Base-by-base conservation (phyloP, 352 stramenopile genomes). In the Sclerospora graminicola region DNA sequence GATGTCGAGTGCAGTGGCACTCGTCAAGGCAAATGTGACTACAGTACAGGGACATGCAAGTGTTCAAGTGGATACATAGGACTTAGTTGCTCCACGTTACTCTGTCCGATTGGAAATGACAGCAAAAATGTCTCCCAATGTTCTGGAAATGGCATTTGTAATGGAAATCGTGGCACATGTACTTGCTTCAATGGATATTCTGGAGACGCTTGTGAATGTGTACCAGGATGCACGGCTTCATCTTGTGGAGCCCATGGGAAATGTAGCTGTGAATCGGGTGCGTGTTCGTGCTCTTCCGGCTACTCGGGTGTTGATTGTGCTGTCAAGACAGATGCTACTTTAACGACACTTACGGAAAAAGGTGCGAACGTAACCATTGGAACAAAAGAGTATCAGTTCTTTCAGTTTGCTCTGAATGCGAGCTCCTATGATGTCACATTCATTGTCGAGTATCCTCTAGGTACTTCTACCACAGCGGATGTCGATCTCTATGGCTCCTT, bases 371-470 rank as follows among this genome's bases (percentile, higher is more conserved):
- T 58, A 15, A 57, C 36, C 6, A 40, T 87, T 16, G 13, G 14
- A 0, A 45, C 55, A 11, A 89, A 89, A 28, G 60, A 66, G 33
- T 88, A 87, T 49, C 60, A 66, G 35, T 89, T 84, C 43, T 89
- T 82, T 50, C 72, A 71, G 36, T 78, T 88, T 32, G 55, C 57
- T 15, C 53, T 87, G 16, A 43, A 56, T 0, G 63, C 78, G 5
- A 86, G 70, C 18, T 69, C 75, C 6, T 88, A 78, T 33, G 78
- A 89, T 40, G 51, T 85, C 30, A 82, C 75, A 8, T 79, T 86
- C 14, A 41, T 82, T 8, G 41, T 82, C 5, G 44, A 60, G 4
- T 82, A 78, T 36, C 34, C 50, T 87, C n/a, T n/a, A n/a, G n/a
- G n/a, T n/a, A n/a, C n/a, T n/a, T n/a, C n/a, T n/a, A n/a, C n/a